Evolutionary conservation across 331 rosid genomes (phyloP).

Genomic region (Malus hybrid): DNA sequence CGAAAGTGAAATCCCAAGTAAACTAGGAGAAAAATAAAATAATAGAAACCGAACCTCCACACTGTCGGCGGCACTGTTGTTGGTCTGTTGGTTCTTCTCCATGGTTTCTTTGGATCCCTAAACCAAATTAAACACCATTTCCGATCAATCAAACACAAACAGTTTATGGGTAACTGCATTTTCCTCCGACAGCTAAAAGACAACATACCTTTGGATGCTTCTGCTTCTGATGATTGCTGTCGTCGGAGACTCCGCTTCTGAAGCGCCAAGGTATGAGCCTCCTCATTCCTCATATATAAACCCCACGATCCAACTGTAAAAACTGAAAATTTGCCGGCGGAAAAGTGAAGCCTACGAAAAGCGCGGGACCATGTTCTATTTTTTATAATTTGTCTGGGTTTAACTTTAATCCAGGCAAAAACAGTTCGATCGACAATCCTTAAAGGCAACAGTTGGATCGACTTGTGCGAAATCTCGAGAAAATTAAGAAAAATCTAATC

Average conservation of each 20-base stretch:
- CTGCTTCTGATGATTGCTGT: constrained; percentile 10
- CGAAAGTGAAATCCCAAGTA: too few relatives aligned
- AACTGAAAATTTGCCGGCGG: constrained; percentile 21
- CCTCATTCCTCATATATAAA: constrained; percentile 70
- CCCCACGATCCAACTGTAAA: neutral
- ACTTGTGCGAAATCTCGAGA: neutral
- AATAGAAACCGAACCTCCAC: constrained; percentile 27
- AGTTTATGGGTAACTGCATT: neutral
- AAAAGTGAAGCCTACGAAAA: constrained; percentile 59
- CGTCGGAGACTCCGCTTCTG: constrained; percentile 27
- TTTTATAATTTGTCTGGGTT: constrained; percentile 9
- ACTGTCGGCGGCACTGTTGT: constrained; percentile 18
- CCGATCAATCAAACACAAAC: constrained; percentile 1
- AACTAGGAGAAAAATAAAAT: neutral
- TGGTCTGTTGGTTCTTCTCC: constrained; percentile 34
- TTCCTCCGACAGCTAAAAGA: too few relatives aligned
- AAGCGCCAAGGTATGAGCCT: constrained; percentile 34
- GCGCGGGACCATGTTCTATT: constrained; percentile 23
- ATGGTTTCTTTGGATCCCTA: constrained; percentile 32
- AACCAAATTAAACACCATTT: constrained; percentile 20
- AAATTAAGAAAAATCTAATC: neutral
- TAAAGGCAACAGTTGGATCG: neutral
- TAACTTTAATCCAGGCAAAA: neutral
- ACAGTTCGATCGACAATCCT: constrained; percentile 15
- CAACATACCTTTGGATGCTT: constrained; percentile 4